phyloP scores from a whole-genome alignment of 371 early-diverging fungal genomes.

The Amoeboaphelidium protococcarum region DNA sequence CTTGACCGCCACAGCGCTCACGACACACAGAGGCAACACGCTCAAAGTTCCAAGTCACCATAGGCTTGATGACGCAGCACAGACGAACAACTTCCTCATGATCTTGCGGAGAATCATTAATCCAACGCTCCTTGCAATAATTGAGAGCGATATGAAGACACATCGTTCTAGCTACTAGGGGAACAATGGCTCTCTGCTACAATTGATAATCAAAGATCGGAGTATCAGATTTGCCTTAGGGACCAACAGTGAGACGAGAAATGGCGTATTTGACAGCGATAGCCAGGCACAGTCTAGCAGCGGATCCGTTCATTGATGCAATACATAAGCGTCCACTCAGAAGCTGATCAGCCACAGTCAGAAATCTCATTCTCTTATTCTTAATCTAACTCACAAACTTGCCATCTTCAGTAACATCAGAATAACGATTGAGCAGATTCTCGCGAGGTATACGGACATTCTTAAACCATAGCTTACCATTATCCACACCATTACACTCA shows the following conservation, averaged over 20 bases:
- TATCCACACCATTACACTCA: constrained; percentile 35
- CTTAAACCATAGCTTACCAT: constrained; percentile 23
- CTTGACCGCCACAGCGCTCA: constrained; percentile 46
- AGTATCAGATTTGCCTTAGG: constrained; percentile 36
- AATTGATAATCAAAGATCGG: constrained; percentile 39
- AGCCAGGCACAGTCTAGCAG: constrained; percentile 9
- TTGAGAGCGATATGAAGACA: constrained; percentile 35
- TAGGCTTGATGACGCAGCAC: constrained; percentile 42
- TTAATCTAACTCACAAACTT: constrained; percentile 19
- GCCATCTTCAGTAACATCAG: constrained; percentile 30
- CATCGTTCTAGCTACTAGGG: constrained; percentile 28
- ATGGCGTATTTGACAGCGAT: constrained; percentile 36
- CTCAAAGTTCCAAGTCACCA: constrained; percentile 37
- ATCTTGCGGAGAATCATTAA: constrained; percentile 14
- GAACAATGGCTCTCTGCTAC: constrained; percentile 38
- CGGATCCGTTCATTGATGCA: constrained; percentile 19
- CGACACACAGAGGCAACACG: constrained; percentile 27
- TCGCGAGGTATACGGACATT: constrained; percentile 27
- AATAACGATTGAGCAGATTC: constrained; percentile 34
- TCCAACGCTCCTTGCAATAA: constrained; percentile 33
- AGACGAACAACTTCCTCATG: constrained; percentile 28
- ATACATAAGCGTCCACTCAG: constrained; percentile 36
- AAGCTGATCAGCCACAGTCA: constrained; percentile 40
- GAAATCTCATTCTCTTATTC: constrained; percentile 28
- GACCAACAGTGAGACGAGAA: constrained; percentile 33